phyloP scores from a whole-genome alignment of 1,284 basidiomycete species.

The Farysia itapuensis region DNA sequence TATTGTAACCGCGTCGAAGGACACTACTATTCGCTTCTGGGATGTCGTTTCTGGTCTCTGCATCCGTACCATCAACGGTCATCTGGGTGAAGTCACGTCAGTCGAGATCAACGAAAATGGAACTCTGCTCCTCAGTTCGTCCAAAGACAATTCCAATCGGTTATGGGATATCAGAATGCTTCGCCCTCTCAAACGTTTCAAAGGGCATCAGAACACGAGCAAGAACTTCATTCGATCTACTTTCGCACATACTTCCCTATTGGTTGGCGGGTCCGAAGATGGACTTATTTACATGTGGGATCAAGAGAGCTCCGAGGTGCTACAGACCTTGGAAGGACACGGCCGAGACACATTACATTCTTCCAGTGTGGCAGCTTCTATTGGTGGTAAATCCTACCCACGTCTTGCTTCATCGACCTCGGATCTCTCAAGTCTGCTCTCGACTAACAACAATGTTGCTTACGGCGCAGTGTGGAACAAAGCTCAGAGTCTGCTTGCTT shows the following conservation, averaged over 20 bases:
- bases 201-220: slow-evolving; percentile 64
- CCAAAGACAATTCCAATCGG: slow-evolving; percentile 63
- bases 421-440: slow-evolving; percentile 15
- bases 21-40: slow-evolving; percentile 63
- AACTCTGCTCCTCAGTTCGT: slow-evolving; percentile 62
- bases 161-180: slow-evolving; percentile 57
- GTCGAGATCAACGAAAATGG: slow-evolving; percentile 63
- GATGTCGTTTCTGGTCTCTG: slow-evolving; percentile 63
- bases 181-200: slow-evolving; percentile 62
- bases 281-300: slow-evolving; percentile 59
- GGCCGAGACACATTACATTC: slow-evolving; percentile 19
- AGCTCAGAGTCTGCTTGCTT: slow-evolving; percentile 59
- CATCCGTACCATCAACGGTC: slow-evolving; percentile 62
- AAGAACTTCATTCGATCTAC: slow-evolving; percentile 63
- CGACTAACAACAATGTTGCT: slow-evolving; percentile 52
- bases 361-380: neutral
- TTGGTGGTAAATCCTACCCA: neutral
- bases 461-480: slow-evolving; percentile 63
- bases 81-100: slow-evolving; percentile 63
- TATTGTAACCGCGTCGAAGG: slow-evolving; percentile 63
- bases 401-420: slow-evolving; percentile 9
- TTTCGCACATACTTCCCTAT: slow-evolving; percentile 61
- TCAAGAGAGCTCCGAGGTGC: slow-evolving; percentile 51
- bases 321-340: slow-evolving; percentile 58
- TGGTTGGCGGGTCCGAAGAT: slow-evolving; percentile 63